Evolutionary conservation across 805 yeast species (phyloP).

Genomic region (Candida krabiensis): DNA sequence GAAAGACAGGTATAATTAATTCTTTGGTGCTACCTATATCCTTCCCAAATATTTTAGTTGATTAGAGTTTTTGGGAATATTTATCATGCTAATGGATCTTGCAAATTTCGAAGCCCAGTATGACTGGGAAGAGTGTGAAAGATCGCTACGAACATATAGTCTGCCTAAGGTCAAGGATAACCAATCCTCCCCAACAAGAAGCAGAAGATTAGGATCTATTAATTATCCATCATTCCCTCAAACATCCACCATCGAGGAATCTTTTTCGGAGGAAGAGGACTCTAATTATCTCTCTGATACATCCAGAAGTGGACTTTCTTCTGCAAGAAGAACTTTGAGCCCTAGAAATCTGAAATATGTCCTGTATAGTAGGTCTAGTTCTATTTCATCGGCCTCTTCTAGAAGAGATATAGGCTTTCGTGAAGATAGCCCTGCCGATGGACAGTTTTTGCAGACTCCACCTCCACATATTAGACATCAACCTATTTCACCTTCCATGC

Average conservation of each 20-base stretch:
- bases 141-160: slow-evolving; percentile 5
- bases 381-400: slow-evolving; percentile 4
- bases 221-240: slow-evolving; percentile 8
- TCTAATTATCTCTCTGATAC: neutral
- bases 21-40: too few relatives aligned
- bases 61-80: too few relatives aligned
- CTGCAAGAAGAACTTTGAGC: slow-evolving; percentile 2
- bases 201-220: slow-evolving; percentile 9
- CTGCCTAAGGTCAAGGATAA: slow-evolving; percentile 12
- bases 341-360: slow-evolving; percentile 10
- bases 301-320: too few relatives aligned
- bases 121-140: slow-evolving; percentile 16
- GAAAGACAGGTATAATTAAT: too few relatives aligned
- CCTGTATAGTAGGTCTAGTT: slow-evolving; percentile 9
- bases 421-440: too few relatives aligned
- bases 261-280: slow-evolving; percentile 8
- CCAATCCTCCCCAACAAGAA: neutral
- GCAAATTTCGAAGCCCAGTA: too few relatives aligned
- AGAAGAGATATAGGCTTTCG: too few relatives aligned
- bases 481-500: neutral
- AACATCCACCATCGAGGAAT: slow-evolving; percentile 15
- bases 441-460: neutral
- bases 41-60: too few relatives aligned
- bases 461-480: slow-evolving; percentile 2
- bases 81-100: too few relatives aligned